Conservation (phyloP, 768 basidiomycete species). For the Podaxis rugospora region DNA sequence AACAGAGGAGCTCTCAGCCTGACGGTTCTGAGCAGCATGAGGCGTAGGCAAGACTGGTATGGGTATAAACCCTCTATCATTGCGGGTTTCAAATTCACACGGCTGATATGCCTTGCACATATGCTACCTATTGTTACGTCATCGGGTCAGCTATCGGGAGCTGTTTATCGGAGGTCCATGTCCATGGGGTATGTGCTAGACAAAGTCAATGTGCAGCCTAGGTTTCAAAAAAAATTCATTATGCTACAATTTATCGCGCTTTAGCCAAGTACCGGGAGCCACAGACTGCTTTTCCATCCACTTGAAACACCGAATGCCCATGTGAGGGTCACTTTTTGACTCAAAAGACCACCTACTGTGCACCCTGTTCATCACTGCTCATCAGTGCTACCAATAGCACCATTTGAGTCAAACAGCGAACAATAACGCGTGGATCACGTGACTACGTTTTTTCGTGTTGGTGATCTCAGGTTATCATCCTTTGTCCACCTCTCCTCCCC, state of each 20-base stretch:
- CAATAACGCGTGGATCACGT: conserved; percentile 42
- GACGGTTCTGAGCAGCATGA: not conserved
- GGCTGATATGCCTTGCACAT: not conserved
- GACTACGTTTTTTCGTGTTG: conserved; percentile 16
- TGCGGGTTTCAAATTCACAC: not conserved
- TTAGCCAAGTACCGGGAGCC: no score
- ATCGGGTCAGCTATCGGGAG: not conserved
- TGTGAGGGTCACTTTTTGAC: not conserved
- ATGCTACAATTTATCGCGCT: no score
- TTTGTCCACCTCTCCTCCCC: conserved; percentile 11
- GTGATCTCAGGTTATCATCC: conserved; percentile 10
- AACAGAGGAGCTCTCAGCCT: not conserved
- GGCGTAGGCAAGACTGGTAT: not conserved
- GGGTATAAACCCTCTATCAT: not conserved
- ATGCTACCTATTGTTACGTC: not conserved
- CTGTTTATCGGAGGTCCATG: not conserved
- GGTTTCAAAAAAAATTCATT: no score
- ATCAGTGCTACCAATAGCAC: not conserved
- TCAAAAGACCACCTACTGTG: not conserved
- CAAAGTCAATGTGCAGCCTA: no score
- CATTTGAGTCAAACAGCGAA: conserved; percentile 17
- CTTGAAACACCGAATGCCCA: not conserved
- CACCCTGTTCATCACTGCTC: no score
- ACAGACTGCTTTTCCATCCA: not conserved
- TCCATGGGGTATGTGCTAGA: no score